A percentile compares a stretch with the other conserved stretches of the same genome.
These are phyloP conservation scores for Coprinopsis cinerea DNA, from an alignment of 768 basidiomycete species.

Conservation along the genomic window DNA sequence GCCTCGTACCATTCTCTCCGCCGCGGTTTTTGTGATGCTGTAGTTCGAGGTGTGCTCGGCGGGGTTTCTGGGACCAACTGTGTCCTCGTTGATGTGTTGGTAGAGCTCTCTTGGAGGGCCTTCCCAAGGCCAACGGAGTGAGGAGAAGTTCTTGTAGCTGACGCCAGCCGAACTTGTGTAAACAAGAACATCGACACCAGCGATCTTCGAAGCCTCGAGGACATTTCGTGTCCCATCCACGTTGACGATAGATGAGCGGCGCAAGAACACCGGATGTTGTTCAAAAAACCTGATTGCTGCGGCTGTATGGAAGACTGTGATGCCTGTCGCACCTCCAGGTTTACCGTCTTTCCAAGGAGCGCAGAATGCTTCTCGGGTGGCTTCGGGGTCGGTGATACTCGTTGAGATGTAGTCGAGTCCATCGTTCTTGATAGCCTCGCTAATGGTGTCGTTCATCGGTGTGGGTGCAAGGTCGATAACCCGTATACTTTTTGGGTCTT, in stretches of 20 bases:
- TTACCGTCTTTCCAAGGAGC: conserved; percentile 50
- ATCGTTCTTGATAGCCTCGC: conserved; percentile 47
- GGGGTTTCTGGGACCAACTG: conserved; percentile 28
- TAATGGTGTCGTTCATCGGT: conserved; percentile 35
- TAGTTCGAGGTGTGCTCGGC: conserved; percentile 73
- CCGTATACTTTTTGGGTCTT: conserved; percentile 58
- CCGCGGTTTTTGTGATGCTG: conserved; percentile 55
- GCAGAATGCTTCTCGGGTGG: conserved; percentile 55
- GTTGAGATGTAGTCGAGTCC: conserved; percentile 53
- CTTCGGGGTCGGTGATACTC: conserved; percentile 50
- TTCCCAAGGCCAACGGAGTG: conserved; percentile 77
- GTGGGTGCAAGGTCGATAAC: conserved; percentile 70
- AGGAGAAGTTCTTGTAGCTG: conserved; percentile 47
- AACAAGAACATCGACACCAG: conserved; percentile 52
- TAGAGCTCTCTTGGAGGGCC: conserved; percentile 47
- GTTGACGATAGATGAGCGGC: conserved; percentile 57
- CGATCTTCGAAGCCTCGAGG: conserved; percentile 46
- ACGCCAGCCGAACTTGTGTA: conserved; percentile 75
- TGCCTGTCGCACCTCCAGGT: conserved; percentile 4
- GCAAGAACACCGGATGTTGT: conserved; percentile 43
- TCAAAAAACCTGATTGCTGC: conserved; percentile 79
- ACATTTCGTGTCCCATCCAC: conserved; percentile 64
- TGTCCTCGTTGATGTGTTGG: conserved; percentile 63
- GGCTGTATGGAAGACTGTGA: conserved; percentile 73
- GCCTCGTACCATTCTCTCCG: conserved; percentile 42